phyloP scores from a whole-genome alignment of 202 grass and related monocot genomes.

The Musa balbisiana region DNA sequence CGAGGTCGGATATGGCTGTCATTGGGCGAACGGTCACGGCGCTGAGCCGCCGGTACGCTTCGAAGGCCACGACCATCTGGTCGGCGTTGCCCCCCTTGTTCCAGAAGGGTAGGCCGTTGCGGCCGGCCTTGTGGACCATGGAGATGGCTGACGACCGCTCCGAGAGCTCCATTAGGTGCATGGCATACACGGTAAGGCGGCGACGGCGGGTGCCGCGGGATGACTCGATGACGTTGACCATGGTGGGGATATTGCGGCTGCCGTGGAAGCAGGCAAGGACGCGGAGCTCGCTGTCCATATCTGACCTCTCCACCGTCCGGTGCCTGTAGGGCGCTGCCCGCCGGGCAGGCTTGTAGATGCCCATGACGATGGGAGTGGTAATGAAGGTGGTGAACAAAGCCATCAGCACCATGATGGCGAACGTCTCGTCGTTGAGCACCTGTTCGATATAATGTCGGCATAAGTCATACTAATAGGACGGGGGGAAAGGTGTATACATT shows the following conservation, averaged over 20 bases:
- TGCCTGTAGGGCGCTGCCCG: slow-evolving; percentile 52
- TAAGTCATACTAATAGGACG: too few relatives aligned
- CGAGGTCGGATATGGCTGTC: slow-evolving; percentile 72
- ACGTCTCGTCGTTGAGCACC: slow-evolving; percentile 74
- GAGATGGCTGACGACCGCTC: slow-evolving; percentile 66
- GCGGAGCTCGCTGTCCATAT: slow-evolving; percentile 42
- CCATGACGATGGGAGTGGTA: slow-evolving; percentile 72
- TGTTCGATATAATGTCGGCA: slow-evolving; percentile 6
- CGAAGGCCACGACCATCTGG: slow-evolving; percentile 62
- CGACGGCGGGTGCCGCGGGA: slow-evolving; percentile 40
- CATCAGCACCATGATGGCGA: slow-evolving; percentile 86
- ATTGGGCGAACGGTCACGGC: slow-evolving; percentile 45
- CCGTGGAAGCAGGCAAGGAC: slow-evolving; percentile 69
- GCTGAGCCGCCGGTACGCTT: slow-evolving; percentile 72
- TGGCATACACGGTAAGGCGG: slow-evolving; percentile 57
- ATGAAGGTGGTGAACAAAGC: slow-evolving; percentile 89
- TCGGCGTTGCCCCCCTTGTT: slow-evolving; percentile 32
- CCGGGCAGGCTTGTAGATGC: slow-evolving; percentile 65
- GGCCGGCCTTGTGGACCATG: slow-evolving; percentile 50
- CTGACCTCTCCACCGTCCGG: slow-evolving; percentile 39
- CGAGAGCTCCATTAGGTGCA: slow-evolving; percentile 82
- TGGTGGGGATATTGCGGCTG: slow-evolving; percentile 52
- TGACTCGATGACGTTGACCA: slow-evolving; percentile 75
- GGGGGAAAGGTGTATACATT: not conserved
- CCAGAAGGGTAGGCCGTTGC: slow-evolving; percentile 65